phyloP scores from a whole-genome alignment of 345 rosid genomes.

The Gossypium thurberi region DNA sequence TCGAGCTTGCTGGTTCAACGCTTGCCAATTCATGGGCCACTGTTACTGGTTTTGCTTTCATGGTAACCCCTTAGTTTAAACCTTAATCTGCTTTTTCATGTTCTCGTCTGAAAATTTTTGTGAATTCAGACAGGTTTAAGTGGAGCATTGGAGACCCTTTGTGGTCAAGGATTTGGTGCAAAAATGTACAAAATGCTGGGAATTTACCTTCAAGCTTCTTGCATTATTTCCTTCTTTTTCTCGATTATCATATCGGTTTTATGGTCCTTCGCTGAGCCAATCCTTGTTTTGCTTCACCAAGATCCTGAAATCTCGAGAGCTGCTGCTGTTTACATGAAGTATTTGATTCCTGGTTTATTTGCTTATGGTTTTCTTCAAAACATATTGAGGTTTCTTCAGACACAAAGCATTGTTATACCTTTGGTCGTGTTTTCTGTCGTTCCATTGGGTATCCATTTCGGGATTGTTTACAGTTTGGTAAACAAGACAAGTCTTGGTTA shows the following conservation, averaged over 20 bases:
- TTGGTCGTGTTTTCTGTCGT: conserved; percentile 37
- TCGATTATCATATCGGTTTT: conserved; percentile 44
- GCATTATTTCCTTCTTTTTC: conserved; percentile 48
- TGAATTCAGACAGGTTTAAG: conserved; percentile 50
- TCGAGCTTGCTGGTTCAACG: conserved; percentile 76
- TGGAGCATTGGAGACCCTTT: conserved; percentile 79
- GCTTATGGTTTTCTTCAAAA: conserved; percentile 60
- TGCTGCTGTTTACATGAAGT: conserved; percentile 55
- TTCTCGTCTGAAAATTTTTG: not conserved
- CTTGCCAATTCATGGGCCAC: conserved; percentile 84
- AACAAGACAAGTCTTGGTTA: conserved; percentile 41
- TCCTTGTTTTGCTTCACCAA: conserved; percentile 48
- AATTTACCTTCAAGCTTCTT: conserved; percentile 66
- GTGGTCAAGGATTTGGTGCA: conserved; percentile 89
- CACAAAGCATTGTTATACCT: conserved; percentile 55
- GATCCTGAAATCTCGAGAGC: conserved; percentile 41
- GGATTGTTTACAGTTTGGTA: conserved; percentile 37
- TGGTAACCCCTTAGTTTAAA: conserved; percentile 24
- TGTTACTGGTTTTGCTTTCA: conserved; percentile 67
- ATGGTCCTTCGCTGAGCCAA: conserved; percentile 52
- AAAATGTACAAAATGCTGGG: conserved; percentile 56
- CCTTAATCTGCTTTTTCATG: not conserved
- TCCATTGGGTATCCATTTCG: conserved; percentile 44
- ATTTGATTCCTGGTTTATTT: conserved; percentile 57
- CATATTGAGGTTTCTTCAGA: conserved; percentile 66